Base-by-base conservation (phyloP, 192 early-diverging fungal species). In the Coemansia sp. region DNA sequence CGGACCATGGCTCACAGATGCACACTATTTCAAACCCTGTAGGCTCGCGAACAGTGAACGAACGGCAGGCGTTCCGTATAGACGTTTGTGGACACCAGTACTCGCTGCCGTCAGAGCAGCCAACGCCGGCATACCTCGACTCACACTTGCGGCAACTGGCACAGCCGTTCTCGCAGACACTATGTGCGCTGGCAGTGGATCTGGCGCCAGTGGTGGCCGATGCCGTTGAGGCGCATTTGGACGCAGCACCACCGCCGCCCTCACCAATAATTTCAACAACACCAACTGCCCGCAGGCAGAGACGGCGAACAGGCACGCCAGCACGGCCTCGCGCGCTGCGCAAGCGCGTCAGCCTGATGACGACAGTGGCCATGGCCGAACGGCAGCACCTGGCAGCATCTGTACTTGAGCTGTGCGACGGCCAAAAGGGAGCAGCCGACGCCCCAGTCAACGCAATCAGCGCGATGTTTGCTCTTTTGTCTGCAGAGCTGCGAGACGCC, bases 31-130 rank as follows among this genome's bases (percentile, higher is more conserved):
- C 8, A 19, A 21, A n/a, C 7, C 5, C 23, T 62, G 63, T 65
- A 65, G 63, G 23, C 2, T 23, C 4, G 19, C 56, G 48, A 2
- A 53, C 38, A 5, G 25, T 47, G 29, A 39, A 58, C 25, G 75
- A 78, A 55, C 61, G 58, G 11, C 65, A 51, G 6, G 75, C 75
- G 7, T 78, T 78, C 60, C 75, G 75, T 49, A 67, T 78, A 66
- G 75, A 78, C 59, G 75, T 78, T 21, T 72, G 75, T 56, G 70
- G 69, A 5, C 63, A 72, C 29, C 75, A 78, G 59, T 69, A 72
- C 56, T 78, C 75, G 49, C 58, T 72, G 43, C 70, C 75, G 8
- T 32, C 66, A 0, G 75, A 72, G 25, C 75, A 78, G 55, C 22
- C 45, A 27, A 50, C 56, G 2, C 48, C 66, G 0, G 62, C 22